Evolutionary conservation across 2,329 filamentous ascomycete species (phyloP).

Genomic region (Corynespora cassiicola): DNA sequence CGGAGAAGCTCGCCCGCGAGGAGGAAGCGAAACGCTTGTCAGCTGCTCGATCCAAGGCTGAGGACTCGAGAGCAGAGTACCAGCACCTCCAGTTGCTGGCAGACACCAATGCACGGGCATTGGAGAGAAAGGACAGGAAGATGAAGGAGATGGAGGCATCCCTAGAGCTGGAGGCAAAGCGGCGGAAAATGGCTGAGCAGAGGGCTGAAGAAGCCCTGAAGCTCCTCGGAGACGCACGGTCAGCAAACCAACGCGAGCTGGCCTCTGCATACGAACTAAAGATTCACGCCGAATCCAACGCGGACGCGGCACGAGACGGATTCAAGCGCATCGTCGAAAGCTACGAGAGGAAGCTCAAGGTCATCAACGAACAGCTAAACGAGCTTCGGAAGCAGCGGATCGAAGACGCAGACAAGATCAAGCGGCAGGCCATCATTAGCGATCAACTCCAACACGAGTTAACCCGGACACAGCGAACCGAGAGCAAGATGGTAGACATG

Average conservation of each 20-base stretch:
- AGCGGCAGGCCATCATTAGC: conserved; percentile 69
- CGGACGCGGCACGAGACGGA: conserved; percentile 72
- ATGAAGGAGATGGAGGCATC: conserved; percentile 71
- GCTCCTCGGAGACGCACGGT: conserved; percentile 67
- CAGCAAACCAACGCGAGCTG: conserved; percentile 67
- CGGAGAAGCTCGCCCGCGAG: conserved; percentile 60
- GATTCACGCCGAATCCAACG: conserved; percentile 64
- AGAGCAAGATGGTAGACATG: conserved; percentile 64
- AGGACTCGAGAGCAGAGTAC: conserved; percentile 71
- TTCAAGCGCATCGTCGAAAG: conserved; percentile 71
- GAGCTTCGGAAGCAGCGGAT: conserved; percentile 35
- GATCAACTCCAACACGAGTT: conserved; percentile 77
- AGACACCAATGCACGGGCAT: conserved; percentile 72
- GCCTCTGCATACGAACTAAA: conserved; percentile 60
- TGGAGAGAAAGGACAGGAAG: conserved; percentile 76
- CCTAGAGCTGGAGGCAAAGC: conserved; percentile 69
- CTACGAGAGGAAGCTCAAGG: conserved; percentile 53
- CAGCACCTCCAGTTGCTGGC: conserved; percentile 73
- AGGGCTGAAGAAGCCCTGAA: conserved; percentile 67
- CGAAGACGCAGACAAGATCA: conserved; percentile 42
- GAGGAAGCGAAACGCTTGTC: conserved; percentile 74
- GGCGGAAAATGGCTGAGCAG: conserved; percentile 64
- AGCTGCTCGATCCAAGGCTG: conserved; percentile 74
- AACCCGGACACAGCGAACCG: conserved; percentile 65
- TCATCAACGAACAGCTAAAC: conserved; percentile 57